Base-by-base conservation (phyloP, 495 filamentous ascomycete genomes). In the Xylaria sp. region DNA sequence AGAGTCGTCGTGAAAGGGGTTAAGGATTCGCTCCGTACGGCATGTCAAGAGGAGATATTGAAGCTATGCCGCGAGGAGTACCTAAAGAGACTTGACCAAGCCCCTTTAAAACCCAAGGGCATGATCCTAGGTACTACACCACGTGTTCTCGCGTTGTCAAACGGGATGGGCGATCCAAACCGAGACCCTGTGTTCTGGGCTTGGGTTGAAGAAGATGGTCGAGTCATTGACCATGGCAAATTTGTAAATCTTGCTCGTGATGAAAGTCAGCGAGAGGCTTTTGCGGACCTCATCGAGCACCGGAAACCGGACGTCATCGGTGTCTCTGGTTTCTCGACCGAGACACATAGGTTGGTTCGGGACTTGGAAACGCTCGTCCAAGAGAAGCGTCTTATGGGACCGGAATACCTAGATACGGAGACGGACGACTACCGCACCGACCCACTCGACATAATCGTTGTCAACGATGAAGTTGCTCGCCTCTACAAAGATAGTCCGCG, bases 381-480 rank as follows among this genome's bases (percentile, higher is more conserved):
- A 46, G 86, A 90, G 43, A 90, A 92, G 72, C 86, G 92, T 48
- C 84, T 99, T 8, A 87, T 87, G 31, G 90, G 91, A n/a, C 86
- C 92, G 6, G 88, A 90, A 9, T 94, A 90, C 72, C 89, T 92
- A 31, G 90, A 90, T 69, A 82, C 82, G 0, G 87, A 90, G 40
- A 82, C 82, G 1, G 84, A 84, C 48, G 89, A 92, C 24, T 91
- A 93, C 66, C 84, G 89, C 63, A 90, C 83, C 72, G 93, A 95
- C 72, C 85, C 85, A 24, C 82, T 98, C 37, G 95, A 98, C 69
- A 90, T 98, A 17, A 85, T 97, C 46, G 90, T 97, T 71, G 92
- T 98, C 74, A 97, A 98, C 71, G 96, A 98, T 73, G 96, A 99
- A 81, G 93, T 97, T 53, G 96, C 96, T 35, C 88, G 96, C 24